Evolutionary conservation across 805 yeast species (phyloP).

Genomic region (Suhomyces canberraensis): DNA sequence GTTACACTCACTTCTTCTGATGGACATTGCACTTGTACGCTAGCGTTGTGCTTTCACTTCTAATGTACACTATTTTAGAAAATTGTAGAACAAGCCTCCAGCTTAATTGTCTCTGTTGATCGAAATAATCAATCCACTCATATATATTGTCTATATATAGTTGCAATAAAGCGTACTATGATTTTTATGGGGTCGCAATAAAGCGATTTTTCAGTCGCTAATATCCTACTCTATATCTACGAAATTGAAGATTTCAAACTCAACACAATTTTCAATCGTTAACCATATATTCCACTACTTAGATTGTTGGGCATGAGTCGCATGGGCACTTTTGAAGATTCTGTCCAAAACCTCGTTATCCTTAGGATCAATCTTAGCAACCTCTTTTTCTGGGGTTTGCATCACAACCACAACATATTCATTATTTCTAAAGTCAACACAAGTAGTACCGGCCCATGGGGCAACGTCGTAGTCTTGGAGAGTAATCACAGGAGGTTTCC

Average conservation of each 20-base stretch:
- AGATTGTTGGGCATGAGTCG: conserved; percentile 16
- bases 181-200: too few relatives aligned
- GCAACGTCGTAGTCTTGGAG: conserved; percentile 49
- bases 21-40: neutral
- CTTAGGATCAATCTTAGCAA: conserved; percentile 39
- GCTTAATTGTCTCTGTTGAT: too few relatives aligned
- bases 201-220: too few relatives aligned
- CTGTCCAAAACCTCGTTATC: conserved; percentile 39
- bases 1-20: conserved; percentile 81
- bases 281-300: neutral
- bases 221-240: too few relatives aligned
- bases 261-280: too few relatives aligned
- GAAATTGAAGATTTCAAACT: too few relatives aligned
- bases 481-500: conserved; percentile 46
- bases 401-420: conserved; percentile 45
- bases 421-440: conserved; percentile 39
- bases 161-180: too few relatives aligned
- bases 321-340: conserved; percentile 47
- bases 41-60: neutral
- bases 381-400: conserved; percentile 40
- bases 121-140: too few relatives aligned
- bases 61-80: neutral
- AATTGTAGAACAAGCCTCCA: too few relatives aligned
- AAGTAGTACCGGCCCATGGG: conserved; percentile 49
- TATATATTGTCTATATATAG: too few relatives aligned